These are phyloP conservation scores for Nyctanthes arbortristis DNA, from an alignment of 257 asterid species.

Conservation along the genomic window DNA sequence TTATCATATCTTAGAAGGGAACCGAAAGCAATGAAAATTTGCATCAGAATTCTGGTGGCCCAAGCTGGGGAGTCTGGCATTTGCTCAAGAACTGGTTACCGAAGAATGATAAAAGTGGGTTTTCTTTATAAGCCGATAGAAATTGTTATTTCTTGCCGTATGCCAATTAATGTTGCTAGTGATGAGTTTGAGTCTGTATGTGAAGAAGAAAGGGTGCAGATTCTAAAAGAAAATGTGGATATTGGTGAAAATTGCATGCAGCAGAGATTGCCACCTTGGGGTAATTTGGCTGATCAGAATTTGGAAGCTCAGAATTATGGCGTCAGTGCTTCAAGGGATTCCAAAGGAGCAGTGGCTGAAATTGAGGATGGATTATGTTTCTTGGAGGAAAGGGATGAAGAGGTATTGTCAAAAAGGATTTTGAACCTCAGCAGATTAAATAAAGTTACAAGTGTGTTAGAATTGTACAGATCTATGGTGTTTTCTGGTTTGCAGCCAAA, in stretches of 20 bases:
- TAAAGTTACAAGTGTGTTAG: slow-evolving; percentile 62
- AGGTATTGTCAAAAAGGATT: slow-evolving; percentile 64
- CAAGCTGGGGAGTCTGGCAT: slow-evolving; percentile 16
- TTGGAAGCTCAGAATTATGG: slow-evolving; percentile 15
- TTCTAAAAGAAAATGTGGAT: slow-evolving; percentile 31
- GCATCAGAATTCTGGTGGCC: slow-evolving; percentile 20
- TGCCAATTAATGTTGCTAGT: slow-evolving; percentile 31
- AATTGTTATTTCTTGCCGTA: slow-evolving; percentile 1
- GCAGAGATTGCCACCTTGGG: slow-evolving; percentile 37
- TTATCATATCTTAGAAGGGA: slow-evolving; percentile 25
- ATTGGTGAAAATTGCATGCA: slow-evolving; percentile 28
- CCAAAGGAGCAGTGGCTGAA: slow-evolving; percentile 18
- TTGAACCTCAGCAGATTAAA: slow-evolving; percentile 78
- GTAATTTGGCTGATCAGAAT: slow-evolving; percentile 27
- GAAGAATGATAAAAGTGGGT: slow-evolving; percentile 5
- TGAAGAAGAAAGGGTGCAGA: slow-evolving; percentile 25
- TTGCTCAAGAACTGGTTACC: slow-evolving; percentile 19
- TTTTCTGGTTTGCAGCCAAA: slow-evolving; percentile 58
- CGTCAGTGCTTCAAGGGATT: slow-evolving; percentile 9
- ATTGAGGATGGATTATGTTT: slow-evolving; percentile 43
- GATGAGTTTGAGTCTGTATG: slow-evolving; percentile 38
- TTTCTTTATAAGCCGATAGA: slow-evolving; percentile 9
- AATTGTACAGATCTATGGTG: slow-evolving; percentile 71
- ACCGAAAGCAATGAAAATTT: slow-evolving; percentile 17
- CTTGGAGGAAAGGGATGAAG: slow-evolving; percentile 78